Percentiles rank a stretch among this genome's conserved stretches.
phyloP scores from a whole-genome alignment of 495 filamentous ascomycete genomes.

The Talaromyces thailandensis region DNA sequence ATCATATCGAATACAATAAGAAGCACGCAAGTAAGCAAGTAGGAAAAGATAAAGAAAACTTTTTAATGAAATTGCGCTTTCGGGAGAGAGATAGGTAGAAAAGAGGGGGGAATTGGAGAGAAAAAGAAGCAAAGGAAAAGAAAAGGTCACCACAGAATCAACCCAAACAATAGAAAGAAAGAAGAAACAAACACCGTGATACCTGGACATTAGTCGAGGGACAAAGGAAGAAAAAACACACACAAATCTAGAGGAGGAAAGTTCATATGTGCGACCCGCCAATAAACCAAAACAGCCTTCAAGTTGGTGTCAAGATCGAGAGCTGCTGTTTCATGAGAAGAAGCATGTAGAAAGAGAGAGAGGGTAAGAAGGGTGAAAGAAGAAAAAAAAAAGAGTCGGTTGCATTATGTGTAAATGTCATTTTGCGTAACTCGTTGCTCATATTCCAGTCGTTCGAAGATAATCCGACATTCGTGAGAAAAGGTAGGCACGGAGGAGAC shows the following conservation, averaged over 20 bases:
- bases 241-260: conserved; percentile 3
- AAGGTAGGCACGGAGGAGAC: neutral
- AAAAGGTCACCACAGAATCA: neutral
- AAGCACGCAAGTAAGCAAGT: neutral
- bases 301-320: neutral
- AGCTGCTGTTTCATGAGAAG: neutral
- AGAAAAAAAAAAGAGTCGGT: neutral
- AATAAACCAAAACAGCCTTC: conserved; percentile 4
- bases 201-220: conserved; percentile 1
- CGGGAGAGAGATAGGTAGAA: neutral
- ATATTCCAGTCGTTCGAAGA: conserved; percentile 5
- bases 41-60: neutral
- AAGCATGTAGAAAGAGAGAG: neutral
- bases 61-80: neutral
- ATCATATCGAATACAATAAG: neutral
- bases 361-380: neutral
- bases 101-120: neutral
- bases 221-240: conserved; percentile 1
- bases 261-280: conserved; percentile 2
- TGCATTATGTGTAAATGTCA: conserved; percentile 9
- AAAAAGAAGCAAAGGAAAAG: neutral
- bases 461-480: neutral
- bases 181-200: conserved; percentile 5
- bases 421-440: conserved; percentile 10
- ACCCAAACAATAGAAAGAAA: conserved; percentile 6